Evolutionary conservation across 495 filamentous ascomycete genomes (phyloP), one percentile per base, ranked within the genome.

Genomic region (Aspergillus heteromorphus): DNA sequence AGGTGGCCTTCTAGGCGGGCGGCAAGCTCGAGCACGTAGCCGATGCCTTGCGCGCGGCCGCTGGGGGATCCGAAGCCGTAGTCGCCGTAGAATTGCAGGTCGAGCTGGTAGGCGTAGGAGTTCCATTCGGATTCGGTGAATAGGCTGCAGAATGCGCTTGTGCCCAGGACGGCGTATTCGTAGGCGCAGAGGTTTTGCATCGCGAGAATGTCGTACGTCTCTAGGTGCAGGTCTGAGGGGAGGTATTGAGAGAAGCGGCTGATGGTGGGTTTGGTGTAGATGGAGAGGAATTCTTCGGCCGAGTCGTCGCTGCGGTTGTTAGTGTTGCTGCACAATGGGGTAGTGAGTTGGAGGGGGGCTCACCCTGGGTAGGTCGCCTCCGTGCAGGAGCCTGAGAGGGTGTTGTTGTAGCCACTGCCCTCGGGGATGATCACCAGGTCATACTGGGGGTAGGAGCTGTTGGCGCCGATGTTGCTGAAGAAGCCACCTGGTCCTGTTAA

Each of bases 1-100:
- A 79, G 71, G 58, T 83, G 80, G 57, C 79, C 69, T 50, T 78
- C 54, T 6, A 86, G 73, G 17, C 84, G 74, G 6, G 82, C 84
- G 2, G 82, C 65, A 34, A 85, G 74, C 66, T 87, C 84, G 48
- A 83, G 68, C 11, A 85, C 78, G 54, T 83, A 87, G 34, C 83
- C 84, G 40, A 85, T 79, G 1, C 83, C 84, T 20, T 83, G 73
- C 10, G 84, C 85, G 7, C 84, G 73, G 21, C 82, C 83, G 6
- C 74, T 77, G 0, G 83, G 79, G 2, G 81, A 83, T n/a, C 79
- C 80, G 60, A 80, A 85, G 54, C 67, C 78, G 45, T 74, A 72
- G 55, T 78, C 69, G 40, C 83, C 82, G 49, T 80, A 78, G 68
- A 83, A 89, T 27, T 68, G 65, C 25, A 88, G 65, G 54, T 87